These are phyloP conservation scores for Kazachstania viticola DNA, from an alignment of 805 yeast species.

Conservation along the genomic window DNA sequence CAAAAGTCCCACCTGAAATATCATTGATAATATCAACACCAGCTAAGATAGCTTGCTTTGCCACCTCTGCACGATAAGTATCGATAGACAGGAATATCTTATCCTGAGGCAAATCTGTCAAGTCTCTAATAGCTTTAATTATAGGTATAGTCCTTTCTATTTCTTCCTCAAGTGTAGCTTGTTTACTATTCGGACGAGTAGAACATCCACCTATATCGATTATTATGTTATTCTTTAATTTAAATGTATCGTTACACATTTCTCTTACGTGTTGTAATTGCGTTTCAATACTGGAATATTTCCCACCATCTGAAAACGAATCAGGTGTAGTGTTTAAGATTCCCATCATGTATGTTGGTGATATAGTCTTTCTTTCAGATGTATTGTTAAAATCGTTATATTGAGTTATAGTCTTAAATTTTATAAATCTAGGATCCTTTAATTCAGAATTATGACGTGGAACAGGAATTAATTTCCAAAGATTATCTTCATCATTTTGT, in stretches of 20 bases:
- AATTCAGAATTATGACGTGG: conserved; percentile 9
- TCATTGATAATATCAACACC: conserved; percentile 94
- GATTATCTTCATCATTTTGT: conserved; percentile 39
- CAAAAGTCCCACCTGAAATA: conserved; percentile 70
- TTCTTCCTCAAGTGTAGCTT: conserved; percentile 56
- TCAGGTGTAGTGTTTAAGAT: conserved; percentile 87
- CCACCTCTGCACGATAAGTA: conserved; percentile 72
- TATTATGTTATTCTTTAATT: conserved; percentile 30
- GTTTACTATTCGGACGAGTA: conserved; percentile 74
- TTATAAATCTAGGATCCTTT: conserved; percentile 14
- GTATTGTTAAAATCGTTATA: conserved; percentile 37
- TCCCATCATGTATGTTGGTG: conserved; percentile 65
- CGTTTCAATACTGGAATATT: conserved; percentile 24
- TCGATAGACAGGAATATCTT: conserved; percentile 65
- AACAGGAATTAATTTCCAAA: conserved; percentile 41
- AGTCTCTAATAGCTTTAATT: conserved; percentile 45
- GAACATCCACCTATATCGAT: conserved; percentile 93
- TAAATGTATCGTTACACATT: conserved; percentile 51
- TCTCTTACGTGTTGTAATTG: conserved; percentile 36
- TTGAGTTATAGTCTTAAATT: conserved; percentile 21
- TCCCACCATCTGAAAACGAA: conserved; percentile 88
- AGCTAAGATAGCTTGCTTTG: conserved; percentile 48
- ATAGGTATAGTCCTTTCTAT: conserved; percentile 58
- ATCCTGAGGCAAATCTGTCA: conserved; percentile 26
- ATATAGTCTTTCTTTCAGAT: conserved; percentile 18